Evolutionary conservation across 768 basidiomycete genomes (phyloP), one percentile per base, ranked within the genome.

Genomic region (Chlorophyllum brunneum): DNA sequence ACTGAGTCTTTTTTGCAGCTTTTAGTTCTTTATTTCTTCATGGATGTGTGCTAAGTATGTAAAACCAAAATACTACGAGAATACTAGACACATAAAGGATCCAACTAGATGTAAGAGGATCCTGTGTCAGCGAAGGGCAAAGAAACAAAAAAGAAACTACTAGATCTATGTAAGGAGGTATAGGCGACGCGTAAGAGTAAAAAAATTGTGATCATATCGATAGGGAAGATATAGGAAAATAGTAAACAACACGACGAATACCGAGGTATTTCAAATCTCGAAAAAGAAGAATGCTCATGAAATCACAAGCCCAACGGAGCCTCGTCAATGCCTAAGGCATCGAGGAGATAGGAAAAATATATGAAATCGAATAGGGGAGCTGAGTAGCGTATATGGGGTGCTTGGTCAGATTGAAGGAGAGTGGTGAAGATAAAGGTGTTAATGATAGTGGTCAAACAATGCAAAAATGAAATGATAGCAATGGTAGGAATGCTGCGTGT

Each of bases 251-350:
- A 34, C 30, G 41, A 22, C 39, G 39, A 49, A 49, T 18, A 42
- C 23, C 49, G 33, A 42, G 31, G 31, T 42, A 42, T 29, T 48
- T 27, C 20, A 26, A 38, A 26, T 23, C 16, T 38, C 33, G 26
- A 38, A 38, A 16, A 11, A 26, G 11, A 48, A 38, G 15, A 18
- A 24, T 48, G 4, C 36, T 26, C 11, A 16, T 15, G n/a, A 29
- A 48, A 48, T 26, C 47, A 38, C 47, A 48, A 48, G 47, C 47
- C 47, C 47, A 48, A 48, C 24, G 16, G n/a, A n/a, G n/a, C n/a
- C n/a, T n/a, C n/a, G n/a, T n/a, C n/a, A n/a, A n/a, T n/a, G n/a
- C n/a, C n/a, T n/a, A n/a, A n/a, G n/a, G n/a, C n/a, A n/a, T n/a
- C n/a, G n/a, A n/a, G n/a, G n/a, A n/a, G n/a, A n/a, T n/a, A n/a